Percentiles rank a stretch among this genome's conserved stretches.
These are phyloP conservation scores for Fusarium incarnatum DNA, from an alignment of 2,329 filamentous ascomycete genomes.

Conservation along the genomic window DNA sequence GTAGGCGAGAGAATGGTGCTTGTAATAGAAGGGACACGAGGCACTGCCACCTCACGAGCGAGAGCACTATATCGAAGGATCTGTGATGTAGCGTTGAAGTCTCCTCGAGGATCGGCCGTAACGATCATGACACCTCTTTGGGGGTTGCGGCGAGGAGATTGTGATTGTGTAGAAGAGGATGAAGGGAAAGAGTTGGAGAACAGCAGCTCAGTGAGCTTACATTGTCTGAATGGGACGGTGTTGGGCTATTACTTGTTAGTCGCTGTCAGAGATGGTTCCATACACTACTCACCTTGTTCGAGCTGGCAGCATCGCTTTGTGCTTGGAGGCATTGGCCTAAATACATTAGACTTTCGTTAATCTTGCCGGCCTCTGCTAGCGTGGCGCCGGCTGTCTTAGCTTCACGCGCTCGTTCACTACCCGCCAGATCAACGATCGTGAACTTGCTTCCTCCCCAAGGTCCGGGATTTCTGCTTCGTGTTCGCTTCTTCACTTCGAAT, in stretches of 20 bases:
- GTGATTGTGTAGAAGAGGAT: conserved; percentile 54
- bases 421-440: conserved; percentile 91
- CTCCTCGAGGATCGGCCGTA: conserved; percentile 89
- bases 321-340: conserved; percentile 96
- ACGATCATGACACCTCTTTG: conserved; percentile 97
- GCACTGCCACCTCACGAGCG: conserved; percentile 91
- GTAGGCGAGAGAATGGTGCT: conserved; percentile 69
- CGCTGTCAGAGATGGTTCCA: not conserved
- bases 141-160: conserved; percentile 68
- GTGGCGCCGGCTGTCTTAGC: conserved; percentile 95
- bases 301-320: conserved; percentile 82
- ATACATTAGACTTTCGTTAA: conserved; percentile 99
- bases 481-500: conserved; percentile 90
- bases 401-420: conserved; percentile 91
- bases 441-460: conserved; percentile 82
- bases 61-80: conserved; percentile 95
- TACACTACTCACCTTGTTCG: conserved; percentile 70
- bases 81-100: conserved; percentile 97
- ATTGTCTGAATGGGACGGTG: conserved; percentile 82
- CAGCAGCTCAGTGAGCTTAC: conserved; percentile 85
- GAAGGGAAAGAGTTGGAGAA: conserved; percentile 91
- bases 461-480: conserved; percentile 57
- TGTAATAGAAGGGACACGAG: conserved; percentile 85
- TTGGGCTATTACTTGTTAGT: conserved; percentile 65
- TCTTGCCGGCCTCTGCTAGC: conserved; percentile 94